Evolutionary conservation across 768 basidiomycete species (phyloP).

Genomic region (Hygrophoropsis aurantiaca): DNA sequence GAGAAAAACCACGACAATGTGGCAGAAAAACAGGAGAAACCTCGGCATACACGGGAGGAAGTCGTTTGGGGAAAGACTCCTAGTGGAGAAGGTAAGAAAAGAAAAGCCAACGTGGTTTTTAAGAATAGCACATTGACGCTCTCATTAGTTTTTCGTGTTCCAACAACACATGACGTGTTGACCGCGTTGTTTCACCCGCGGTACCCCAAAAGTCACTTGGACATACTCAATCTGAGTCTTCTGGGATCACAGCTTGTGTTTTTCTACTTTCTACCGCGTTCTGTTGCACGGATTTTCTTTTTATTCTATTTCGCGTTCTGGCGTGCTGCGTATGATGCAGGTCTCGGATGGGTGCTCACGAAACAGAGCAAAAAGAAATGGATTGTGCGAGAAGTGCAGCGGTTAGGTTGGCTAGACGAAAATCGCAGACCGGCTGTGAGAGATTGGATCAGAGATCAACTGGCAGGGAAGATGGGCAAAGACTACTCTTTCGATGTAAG

Average conservation of each 20-base stretch:
- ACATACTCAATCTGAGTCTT: conserved; percentile 79
- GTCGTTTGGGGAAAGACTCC: conserved; percentile 91
- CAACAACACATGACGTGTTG: conserved; percentile 88
- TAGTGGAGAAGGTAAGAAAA: conserved; percentile 68
- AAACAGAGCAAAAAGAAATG: conserved; percentile 95
- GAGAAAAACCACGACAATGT: neutral
- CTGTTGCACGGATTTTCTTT: conserved; percentile 66
- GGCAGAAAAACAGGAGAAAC: conserved; percentile 12
- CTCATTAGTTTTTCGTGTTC: conserved; percentile 81
- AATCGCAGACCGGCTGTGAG: conserved; percentile 59
- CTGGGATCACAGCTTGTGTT: conserved; percentile 77
- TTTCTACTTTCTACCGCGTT: conserved; percentile 64
- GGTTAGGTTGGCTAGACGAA: conserved; percentile 87
- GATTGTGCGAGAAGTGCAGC: conserved; percentile 82
- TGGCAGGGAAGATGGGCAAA: conserved; percentile 90
- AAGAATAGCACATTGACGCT: conserved; percentile 6
- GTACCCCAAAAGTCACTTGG: conserved; percentile 86
- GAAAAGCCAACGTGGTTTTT: conserved; percentile 2
- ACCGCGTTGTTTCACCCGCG: conserved; percentile 82
- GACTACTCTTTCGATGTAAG: conserved; percentile 91
- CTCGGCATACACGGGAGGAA: conserved; percentile 37
- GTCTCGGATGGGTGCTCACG: conserved; percentile 90
- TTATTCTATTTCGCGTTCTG: conserved; percentile 90
- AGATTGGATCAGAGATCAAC: conserved; percentile 83
- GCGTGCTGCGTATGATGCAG: conserved; percentile 88